These are phyloP conservation scores for Osmanthus fragrans DNA, from an alignment of 257 asterid species.

Conservation along the genomic window DNA sequence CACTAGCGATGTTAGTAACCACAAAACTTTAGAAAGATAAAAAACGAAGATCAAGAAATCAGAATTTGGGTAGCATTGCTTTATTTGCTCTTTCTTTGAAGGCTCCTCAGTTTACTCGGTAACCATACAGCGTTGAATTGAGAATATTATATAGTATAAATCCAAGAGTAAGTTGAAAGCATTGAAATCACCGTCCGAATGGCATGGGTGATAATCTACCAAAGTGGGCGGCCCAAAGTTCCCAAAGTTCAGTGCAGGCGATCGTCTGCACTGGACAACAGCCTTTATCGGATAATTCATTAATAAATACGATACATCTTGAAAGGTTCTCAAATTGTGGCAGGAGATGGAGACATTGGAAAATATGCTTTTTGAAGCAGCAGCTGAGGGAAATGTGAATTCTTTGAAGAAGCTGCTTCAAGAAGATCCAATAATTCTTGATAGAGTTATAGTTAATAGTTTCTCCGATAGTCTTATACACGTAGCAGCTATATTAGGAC, in stretches of 20 bases:
- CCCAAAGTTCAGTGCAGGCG: too few species aligned
- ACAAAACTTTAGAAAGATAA: neutral
- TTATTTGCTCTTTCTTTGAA: neutral
- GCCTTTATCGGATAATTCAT: too few species aligned
- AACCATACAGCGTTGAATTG: neutral
- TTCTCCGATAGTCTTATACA: slow-evolving; percentile 24
- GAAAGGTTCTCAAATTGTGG: too few species aligned
- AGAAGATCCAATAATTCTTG: slow-evolving; percentile 32
- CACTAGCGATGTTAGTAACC: neutral
- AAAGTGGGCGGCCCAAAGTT: too few species aligned
- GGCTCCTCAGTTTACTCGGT: neutral
- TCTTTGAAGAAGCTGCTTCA: slow-evolving; percentile 25
- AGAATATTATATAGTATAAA: neutral
- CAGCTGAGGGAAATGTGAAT: slow-evolving; percentile 15
- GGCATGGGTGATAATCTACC: neutral
- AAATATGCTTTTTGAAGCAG: slow-evolving; percentile 33
- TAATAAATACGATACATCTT: too few species aligned
- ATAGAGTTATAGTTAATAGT: slow-evolving; percentile 17
- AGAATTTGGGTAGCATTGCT: neutral
- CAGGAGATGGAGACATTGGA: slow-evolving; percentile 20
- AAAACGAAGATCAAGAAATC: neutral
- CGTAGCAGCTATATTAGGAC: slow-evolving; percentile 20
- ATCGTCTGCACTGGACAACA: too few species aligned
- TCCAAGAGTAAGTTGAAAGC: neutral
- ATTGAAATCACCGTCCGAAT: neutral